Conservation (phyloP, 2,329 filamentous ascomycete genomes). For the Cytospora mali region DNA sequence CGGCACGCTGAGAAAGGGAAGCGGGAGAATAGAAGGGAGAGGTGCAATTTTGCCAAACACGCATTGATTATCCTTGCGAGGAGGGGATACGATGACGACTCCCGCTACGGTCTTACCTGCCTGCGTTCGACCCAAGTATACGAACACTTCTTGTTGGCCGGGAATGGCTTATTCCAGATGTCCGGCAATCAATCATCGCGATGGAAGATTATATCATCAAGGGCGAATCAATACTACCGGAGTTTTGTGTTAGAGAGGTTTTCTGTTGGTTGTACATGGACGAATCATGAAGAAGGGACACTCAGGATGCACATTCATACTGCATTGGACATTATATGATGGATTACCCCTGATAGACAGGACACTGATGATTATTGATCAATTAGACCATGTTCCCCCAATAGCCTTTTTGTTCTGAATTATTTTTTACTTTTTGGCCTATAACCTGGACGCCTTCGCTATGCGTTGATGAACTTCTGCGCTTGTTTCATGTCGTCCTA, state of each 20-base stretch:
- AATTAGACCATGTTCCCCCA: neutral
- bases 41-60: neutral
- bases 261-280: slow-evolving; percentile 4
- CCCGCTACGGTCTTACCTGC: too few species aligned
- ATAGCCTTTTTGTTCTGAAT: neutral
- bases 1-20: too few species aligned
- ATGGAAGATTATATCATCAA: neutral
- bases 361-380: slow-evolving; percentile 5
- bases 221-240: neutral
- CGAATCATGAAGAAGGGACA: neutral
- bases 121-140: too few species aligned
- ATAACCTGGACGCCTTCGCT: slow-evolving; percentile 4
- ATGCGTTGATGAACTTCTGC: neutral
- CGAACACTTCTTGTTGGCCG: neutral
- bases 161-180: neutral
- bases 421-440: neutral
- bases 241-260: slow-evolving; percentile 2
- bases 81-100: neutral
- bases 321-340: slow-evolving; percentile 11
- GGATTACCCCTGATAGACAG: slow-evolving; percentile 16
- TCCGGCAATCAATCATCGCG: neutral
- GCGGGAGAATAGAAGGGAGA: too few species aligned
- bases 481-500: neutral
- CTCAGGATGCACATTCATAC: neutral
- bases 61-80: neutral